Base-by-base conservation (phyloP, 495 filamentous ascomycete species). In the Bryoglossum gracile region DNA sequence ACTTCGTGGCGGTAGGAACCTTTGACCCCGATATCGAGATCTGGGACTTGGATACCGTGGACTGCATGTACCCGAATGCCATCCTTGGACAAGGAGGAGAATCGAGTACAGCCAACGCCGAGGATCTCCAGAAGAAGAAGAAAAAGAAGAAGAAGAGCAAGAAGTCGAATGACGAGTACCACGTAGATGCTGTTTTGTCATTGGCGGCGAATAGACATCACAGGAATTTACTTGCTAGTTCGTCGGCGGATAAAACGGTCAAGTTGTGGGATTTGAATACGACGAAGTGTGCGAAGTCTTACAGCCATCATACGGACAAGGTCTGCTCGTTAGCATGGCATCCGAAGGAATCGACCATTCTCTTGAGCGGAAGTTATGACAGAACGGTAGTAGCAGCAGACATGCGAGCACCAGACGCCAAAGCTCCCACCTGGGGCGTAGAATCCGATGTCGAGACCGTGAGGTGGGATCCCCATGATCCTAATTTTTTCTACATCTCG, bases 1-100 rank as follows among this genome's bases (percentile, higher is more conserved):
- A 94, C 68, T 95, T 91, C 52, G 88, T 94, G 21, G 92, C 94
- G 8, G 78, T 97, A 37, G 92, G 92, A 43, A 97, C 94, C 1
- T 94, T 97, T 75, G 92, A 97, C 58, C 89, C 92, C 1, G 92
- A 99, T 61, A 97, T 99, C 56, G 92, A 99, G 71, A 80, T 99
- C 35, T 99, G 92, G 92, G 87, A 99, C 64, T 73, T 99, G 35
- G 92, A 97, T 61, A 81, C 86, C 1, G 79, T 99, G 34, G 92
- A 99, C 69, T 83, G 83, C 74, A 94, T 99, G 85, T 97, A 94
- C 62, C 92, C 94, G 17, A 89, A 95, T 58, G 91, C 91, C 4
- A 94, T 99, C 46, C 81, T 99, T 23, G 92, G 92, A n/a, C 84
- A 88, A 60, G 83, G 81, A 8, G 77, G 75, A n/a, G 74, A 77